These are phyloP conservation scores for Schizophyllum commune DNA, from an alignment of 1,284 basidiomycete species.

Conservation along the genomic window DNA sequence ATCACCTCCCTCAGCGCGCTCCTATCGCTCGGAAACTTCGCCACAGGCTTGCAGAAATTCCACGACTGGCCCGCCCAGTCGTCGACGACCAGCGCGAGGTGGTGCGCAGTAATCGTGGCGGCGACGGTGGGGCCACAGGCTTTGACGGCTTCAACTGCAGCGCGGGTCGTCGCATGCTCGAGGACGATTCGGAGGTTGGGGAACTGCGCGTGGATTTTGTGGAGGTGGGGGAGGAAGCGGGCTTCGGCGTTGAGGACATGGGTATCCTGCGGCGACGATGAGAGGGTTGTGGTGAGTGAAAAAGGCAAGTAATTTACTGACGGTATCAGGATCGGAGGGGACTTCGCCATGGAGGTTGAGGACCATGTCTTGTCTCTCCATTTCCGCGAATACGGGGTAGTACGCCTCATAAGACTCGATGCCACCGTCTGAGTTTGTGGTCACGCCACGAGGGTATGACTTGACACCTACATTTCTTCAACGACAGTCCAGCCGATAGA, in stretches of 20 bases:
- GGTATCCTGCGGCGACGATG: conserved; percentile 53
- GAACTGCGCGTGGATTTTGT: conserved; percentile 77
- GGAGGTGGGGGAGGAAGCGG: conserved; percentile 84
- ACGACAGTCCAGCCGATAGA: conserved; percentile 1
- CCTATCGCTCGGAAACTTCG: conserved; percentile 92
- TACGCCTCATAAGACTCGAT: conserved; percentile 96
- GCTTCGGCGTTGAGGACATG: conserved; percentile 94
- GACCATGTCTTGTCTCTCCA: conserved; percentile 92
- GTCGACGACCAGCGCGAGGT: conserved; percentile 91
- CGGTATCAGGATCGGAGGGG: conserved; percentile 79
- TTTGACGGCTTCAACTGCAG: conserved; percentile 89
- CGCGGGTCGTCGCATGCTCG: conserved; percentile 97
- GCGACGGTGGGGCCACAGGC: conserved; percentile 83
- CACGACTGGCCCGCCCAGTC: conserved; percentile 96
- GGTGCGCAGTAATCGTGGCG: conserved; percentile 97
- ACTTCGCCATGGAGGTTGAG: conserved; percentile 97
- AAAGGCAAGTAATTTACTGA: conserved; percentile 26
- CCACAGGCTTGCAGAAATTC: conserved; percentile 98
- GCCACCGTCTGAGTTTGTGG: conserved; percentile 94
- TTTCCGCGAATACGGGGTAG: conserved; percentile 91
- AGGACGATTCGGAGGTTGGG: conserved; percentile 94
- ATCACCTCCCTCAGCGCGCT: conserved; percentile 80
- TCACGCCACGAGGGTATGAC: conserved; percentile 96
- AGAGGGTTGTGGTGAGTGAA: conserved; percentile 1
- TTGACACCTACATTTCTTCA: conserved; percentile 67